Evolutionary conservation across 1,284 basidiomycete species (phyloP), one percentile per base, ranked within the genome.

Genomic region (Cystobasidiaceae sp.): DNA sequence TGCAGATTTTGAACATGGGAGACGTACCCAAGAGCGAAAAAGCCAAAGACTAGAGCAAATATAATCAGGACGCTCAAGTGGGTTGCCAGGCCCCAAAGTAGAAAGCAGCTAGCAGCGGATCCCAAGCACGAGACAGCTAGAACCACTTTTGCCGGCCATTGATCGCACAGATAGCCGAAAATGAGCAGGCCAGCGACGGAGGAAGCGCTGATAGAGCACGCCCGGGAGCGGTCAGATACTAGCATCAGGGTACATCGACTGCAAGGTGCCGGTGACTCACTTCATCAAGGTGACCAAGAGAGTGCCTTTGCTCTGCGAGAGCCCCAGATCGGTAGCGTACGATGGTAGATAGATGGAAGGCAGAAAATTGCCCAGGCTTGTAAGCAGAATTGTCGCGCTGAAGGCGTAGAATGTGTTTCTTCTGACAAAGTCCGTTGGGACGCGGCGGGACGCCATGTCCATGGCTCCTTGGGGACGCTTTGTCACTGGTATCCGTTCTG

Each of bases 81-180:
- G 8, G 74, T 75, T 0, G 75, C 75, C 54, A 78, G 73, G 0
- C 78, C 78, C 77, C 78, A 79, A 30, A 79, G 68, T 23, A 76
- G 68, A 21, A 77, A 71, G 55, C 76, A 77, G 0, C 75, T 58
- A 1, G 75, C 30, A 1, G 76, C 71, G 2, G 73, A 71, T 0
- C 74, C 74, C 3, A 74, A 44, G 66, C 75, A 77, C 8, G 73
- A 75, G 39, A 74, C 44, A 4, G 71, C 51, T 34, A 79, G 70
- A 45, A 75, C 75, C 39, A 70, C 39, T 13, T 70, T 69, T 7
- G 76, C 62, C 0, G 74, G 73, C 32, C 70, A 67, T 4, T 71
- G 62, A 69, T 79, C 78, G 8, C 75, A 74, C 3, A 79, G 60
- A 39, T 70, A 76, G 15, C 76, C 77, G 5, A 76, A 62, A 8